These are phyloP conservation scores for Neofusicoccum sp. DNA, from an alignment of 2,329 filamentous ascomycete genomes.

Conservation along the genomic window DNA sequence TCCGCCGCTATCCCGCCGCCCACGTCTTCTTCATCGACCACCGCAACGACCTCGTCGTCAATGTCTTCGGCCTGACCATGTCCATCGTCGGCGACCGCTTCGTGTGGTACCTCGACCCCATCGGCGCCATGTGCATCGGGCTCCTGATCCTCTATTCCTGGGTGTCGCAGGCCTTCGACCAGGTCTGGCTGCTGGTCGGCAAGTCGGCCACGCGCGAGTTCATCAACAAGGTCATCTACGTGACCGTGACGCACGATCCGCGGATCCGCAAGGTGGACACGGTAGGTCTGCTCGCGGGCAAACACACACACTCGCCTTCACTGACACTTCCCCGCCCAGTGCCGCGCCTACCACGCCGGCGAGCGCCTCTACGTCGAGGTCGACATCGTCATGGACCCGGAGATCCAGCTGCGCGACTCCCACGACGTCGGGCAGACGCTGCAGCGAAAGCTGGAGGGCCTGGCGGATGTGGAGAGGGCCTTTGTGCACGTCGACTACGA, in stretches of 20 bases:
- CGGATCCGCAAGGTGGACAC: slow-evolving; percentile 59
- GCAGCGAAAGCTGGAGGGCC: slow-evolving; percentile 59
- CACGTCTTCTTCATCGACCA: slow-evolving; percentile 59
- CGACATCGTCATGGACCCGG: slow-evolving; percentile 60
- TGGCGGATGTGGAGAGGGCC: slow-evolving; percentile 43
- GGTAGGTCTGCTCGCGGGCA: slow-evolving; percentile 29
- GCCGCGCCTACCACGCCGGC: slow-evolving; percentile 61
- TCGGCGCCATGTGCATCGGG: slow-evolving; percentile 61
- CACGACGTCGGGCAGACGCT: slow-evolving; percentile 61
- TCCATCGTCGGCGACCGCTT: slow-evolving; percentile 52
- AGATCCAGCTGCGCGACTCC: slow-evolving; percentile 54
- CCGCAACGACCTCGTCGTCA: slow-evolving; percentile 57
- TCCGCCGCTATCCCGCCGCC: slow-evolving; percentile 55
- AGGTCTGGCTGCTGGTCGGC: slow-evolving; percentile 61
- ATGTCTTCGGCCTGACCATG: slow-evolving; percentile 56
- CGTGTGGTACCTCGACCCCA: slow-evolving; percentile 61
- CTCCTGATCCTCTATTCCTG: slow-evolving; percentile 62
- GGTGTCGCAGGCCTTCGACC: slow-evolving; percentile 60
- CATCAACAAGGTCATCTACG: slow-evolving; percentile 56
- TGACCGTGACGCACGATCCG: slow-evolving; percentile 54
- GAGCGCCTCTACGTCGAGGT: slow-evolving; percentile 63
- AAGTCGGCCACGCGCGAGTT: slow-evolving; percentile 60
- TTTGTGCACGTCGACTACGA: slow-evolving; percentile 53
- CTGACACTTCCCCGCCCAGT: slow-evolving; percentile 31
- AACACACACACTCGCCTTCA: not conserved